Evolutionary conservation across 2,329 filamentous ascomycete genomes (phyloP).

Genomic region (Fonsecaea monophora): DNA sequence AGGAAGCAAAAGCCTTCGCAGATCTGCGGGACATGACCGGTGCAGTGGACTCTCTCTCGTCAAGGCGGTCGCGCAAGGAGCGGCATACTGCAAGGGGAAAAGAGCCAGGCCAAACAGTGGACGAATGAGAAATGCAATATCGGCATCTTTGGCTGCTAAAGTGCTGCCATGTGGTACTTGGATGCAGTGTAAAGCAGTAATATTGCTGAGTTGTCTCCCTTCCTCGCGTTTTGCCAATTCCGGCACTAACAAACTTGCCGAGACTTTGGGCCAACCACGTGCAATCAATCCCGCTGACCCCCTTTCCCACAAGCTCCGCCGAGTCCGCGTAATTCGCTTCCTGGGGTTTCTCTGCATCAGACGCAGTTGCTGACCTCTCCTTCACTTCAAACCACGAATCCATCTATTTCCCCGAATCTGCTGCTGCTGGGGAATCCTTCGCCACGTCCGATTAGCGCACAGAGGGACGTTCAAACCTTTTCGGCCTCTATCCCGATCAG

Average conservation of each 20-base stretch:
- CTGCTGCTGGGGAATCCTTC: neutral
- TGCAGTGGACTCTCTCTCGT: neutral
- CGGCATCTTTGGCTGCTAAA: neutral
- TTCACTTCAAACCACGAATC: neutral
- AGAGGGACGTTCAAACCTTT: neutral
- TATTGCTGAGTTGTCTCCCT: neutral
- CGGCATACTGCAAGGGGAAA: neutral
- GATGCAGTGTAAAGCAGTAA: neutral
- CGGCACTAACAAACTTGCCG: slow-evolving; percentile 15
- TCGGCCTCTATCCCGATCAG: neutral
- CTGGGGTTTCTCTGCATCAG: neutral
- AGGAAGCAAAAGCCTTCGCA: neutral
- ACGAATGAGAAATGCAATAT: neutral
- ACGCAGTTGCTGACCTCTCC: neutral
- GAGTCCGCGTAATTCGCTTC: neutral
- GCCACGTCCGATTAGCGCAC: neutral
- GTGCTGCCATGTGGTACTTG: neutral
- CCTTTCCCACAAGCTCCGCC: neutral
- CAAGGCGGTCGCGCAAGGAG: neutral
- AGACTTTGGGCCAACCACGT: slow-evolving; percentile 6
- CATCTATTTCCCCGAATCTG: slow-evolving; percentile 1
- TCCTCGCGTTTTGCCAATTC: neutral
- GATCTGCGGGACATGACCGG: neutral
- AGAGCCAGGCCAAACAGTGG: neutral
- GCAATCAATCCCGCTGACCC: slow-evolving; percentile 6